Evolutionary conservation across 257 asterid genomes (phyloP).

Genomic region (Marsdenia floribunda): DNA sequence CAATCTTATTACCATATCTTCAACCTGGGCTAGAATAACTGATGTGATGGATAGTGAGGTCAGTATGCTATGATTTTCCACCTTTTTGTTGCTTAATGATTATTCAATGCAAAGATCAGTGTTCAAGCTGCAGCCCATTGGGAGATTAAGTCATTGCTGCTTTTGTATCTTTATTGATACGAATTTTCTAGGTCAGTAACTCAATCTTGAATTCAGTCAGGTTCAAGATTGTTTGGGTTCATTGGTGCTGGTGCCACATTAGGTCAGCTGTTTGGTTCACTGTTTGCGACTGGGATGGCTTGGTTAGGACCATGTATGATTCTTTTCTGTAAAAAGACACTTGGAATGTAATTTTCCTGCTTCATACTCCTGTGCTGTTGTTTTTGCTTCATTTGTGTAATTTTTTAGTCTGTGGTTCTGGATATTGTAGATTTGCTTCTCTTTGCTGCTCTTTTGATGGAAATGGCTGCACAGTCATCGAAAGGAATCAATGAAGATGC

Average conservation of each 20-base stretch:
- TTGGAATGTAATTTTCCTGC: background rate
- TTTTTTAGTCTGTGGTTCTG: constrained; percentile 18
- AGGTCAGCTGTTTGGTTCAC: constrained; percentile 96
- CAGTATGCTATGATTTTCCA: constrained; percentile 22
- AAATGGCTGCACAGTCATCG: constrained; percentile 83
- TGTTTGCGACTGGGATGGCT: constrained; percentile 91
- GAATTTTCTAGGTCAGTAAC: constrained; percentile 12
- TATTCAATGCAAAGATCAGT: background rate
- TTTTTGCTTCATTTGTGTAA: background rate
- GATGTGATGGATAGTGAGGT: constrained; percentile 99
- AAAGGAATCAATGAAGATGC: constrained; percentile 62
- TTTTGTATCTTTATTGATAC: background rate
- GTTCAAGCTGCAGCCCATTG: background rate
- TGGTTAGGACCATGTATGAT: constrained; percentile 95
- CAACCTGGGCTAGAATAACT: constrained; percentile 97
- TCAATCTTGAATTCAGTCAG: constrained; percentile 76
- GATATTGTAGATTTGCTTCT: constrained; percentile 75
- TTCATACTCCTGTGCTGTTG: background rate
- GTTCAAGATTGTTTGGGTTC: constrained; percentile 98
- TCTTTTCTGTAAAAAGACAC: constrained; percentile 1
- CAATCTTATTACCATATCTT: constrained; percentile 93
- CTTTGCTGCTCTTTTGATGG: constrained; percentile 89
- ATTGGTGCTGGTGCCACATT: constrained; percentile 99
- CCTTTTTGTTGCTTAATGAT: background rate
- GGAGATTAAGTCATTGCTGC: background rate